Conservation (phyloP, 2,329 filamentous ascomycete genomes). For the Thermoascus crustaceus region DNA sequence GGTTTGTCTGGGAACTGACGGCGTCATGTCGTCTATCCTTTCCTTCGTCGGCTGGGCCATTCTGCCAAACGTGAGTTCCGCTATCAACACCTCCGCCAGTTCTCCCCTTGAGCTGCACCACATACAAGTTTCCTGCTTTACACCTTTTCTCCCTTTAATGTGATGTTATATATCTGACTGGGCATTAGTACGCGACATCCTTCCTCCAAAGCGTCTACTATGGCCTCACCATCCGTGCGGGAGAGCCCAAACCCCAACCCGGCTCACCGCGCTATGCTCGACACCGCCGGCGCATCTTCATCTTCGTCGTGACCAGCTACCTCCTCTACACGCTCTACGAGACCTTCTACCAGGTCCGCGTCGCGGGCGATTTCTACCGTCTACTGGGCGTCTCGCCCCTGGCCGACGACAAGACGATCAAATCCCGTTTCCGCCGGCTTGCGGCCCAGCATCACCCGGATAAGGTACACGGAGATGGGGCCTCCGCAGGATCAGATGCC, state of each 20-base stretch:
- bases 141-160: background rate
- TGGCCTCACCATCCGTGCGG: slow-evolving; percentile 78
- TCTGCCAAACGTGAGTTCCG: slow-evolving; percentile 48
- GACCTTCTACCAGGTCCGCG: slow-evolving; percentile 70
- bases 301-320: slow-evolving; percentile 73
- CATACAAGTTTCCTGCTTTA: background rate
- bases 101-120: no score
- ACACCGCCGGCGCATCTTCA: slow-evolving; percentile 75
- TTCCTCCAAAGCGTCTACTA: slow-evolving; percentile 79
- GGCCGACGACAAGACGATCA: slow-evolving; percentile 67
- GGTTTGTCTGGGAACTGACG: slow-evolving; percentile 7
- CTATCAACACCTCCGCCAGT: slow-evolving; percentile 5
- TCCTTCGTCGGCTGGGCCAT: slow-evolving; percentile 55
- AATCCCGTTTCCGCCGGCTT: slow-evolving; percentile 74
- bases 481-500: slow-evolving; percentile 26
- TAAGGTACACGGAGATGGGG: slow-evolving; percentile 50
- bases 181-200: slow-evolving; percentile 62
- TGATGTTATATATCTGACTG: slow-evolving; percentile 2
- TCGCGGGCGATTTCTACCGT: slow-evolving; percentile 67
- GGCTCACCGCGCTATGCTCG: slow-evolving; percentile 59
- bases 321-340: slow-evolving; percentile 90
- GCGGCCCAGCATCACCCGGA: slow-evolving; percentile 69
- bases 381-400: slow-evolving; percentile 62
- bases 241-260: slow-evolving; percentile 65
- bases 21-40: slow-evolving; percentile 39